A percentile compares a stretch with the other conserved stretches of the same genome.
Evolutionary conservation across 768 basidiomycete species (phyloP).

Genomic region (Agaricus sinodeliciosus): DNA sequence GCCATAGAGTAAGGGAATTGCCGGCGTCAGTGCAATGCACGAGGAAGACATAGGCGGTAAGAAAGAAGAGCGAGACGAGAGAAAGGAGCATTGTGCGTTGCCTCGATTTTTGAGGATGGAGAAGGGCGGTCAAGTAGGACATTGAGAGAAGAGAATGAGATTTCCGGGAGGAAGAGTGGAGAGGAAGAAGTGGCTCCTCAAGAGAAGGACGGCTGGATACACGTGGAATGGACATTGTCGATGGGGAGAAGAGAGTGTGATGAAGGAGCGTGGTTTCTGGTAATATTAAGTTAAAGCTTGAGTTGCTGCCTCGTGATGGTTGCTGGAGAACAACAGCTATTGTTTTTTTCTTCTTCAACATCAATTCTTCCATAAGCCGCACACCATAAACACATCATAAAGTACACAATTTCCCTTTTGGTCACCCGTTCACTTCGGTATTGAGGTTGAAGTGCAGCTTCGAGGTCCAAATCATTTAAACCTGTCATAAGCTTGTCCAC

Average conservation of each 20-base stretch:
- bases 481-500: no score
- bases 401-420: no score
- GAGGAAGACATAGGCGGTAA: constrained; percentile 53
- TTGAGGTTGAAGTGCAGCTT: no score
- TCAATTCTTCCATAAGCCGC: neutral
- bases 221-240: constrained; percentile 18
- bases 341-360: neutral
- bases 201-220: constrained; percentile 28
- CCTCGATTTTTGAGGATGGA: constrained; percentile 40
- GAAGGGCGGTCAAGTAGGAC: constrained; percentile 22
- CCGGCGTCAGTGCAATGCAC: constrained; percentile 35
- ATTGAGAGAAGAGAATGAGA: constrained; percentile 15
- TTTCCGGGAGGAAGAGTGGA: constrained; percentile 13
- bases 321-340: neutral
- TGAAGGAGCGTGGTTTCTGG: constrained; percentile 6
- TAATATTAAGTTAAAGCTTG: neutral
- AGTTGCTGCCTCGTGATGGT: neutral
- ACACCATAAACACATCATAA: no score
- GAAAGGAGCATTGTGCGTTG: constrained; percentile 50
- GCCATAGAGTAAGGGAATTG: constrained; percentile 28
- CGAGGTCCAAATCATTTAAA: no score
- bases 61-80: constrained; percentile 40
- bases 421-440: no score
- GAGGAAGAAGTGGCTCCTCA: constrained; percentile 21
- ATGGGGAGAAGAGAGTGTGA: constrained; percentile 3